These are phyloP conservation scores for Psilocybe subaeruginosa DNA, from an alignment of 768 basidiomycete genomes.

Conservation along the genomic window DNA sequence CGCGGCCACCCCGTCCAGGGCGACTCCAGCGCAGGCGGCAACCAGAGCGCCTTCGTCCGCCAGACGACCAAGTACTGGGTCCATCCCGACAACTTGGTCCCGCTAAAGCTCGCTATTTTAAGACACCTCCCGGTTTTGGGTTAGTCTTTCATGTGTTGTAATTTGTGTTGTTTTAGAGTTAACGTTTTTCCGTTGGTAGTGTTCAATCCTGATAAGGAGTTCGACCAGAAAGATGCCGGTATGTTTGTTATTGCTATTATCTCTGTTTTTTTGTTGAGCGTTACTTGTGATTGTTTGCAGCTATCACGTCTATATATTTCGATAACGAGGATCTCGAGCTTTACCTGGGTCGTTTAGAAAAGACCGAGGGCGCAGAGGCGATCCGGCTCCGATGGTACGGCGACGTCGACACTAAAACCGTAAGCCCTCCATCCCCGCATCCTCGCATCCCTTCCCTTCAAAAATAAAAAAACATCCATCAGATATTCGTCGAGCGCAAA, in stretches of 20 bases:
- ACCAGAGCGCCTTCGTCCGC: constrained; percentile 95
- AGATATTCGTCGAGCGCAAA: constrained; percentile 90
- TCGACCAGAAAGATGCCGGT: constrained; percentile 84
- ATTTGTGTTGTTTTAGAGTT: not conserved
- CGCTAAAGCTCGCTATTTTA: constrained; percentile 91
- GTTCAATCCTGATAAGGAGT: constrained; percentile 94
- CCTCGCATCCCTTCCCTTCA: not conserved
- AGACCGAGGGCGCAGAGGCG: constrained; percentile 98
- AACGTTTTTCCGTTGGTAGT: constrained; percentile 46
- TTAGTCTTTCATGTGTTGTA: constrained; percentile 28
- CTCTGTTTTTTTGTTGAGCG: not conserved
- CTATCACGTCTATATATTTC: constrained; percentile 97
- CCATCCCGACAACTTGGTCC: constrained; percentile 93
- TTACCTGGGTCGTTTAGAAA: constrained; percentile 95
- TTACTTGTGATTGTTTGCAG: constrained; percentile 33
- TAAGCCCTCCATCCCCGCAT: constrained; percentile 33
- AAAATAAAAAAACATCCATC: not conserved
- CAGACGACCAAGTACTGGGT: constrained; percentile 99
- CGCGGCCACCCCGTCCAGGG: constrained; percentile 94
- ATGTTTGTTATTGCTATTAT: constrained; percentile 23
- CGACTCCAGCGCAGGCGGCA: constrained; percentile 92
- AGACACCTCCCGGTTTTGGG: constrained; percentile 93
- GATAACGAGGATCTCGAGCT: constrained; percentile 95
- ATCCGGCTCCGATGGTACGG: constrained; percentile 98
- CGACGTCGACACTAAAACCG: constrained; percentile 79